These are phyloP conservation scores for Entophlyctis luteolus DNA, from an alignment of 192 early-diverging fungal species.

Conservation along the genomic window DNA sequence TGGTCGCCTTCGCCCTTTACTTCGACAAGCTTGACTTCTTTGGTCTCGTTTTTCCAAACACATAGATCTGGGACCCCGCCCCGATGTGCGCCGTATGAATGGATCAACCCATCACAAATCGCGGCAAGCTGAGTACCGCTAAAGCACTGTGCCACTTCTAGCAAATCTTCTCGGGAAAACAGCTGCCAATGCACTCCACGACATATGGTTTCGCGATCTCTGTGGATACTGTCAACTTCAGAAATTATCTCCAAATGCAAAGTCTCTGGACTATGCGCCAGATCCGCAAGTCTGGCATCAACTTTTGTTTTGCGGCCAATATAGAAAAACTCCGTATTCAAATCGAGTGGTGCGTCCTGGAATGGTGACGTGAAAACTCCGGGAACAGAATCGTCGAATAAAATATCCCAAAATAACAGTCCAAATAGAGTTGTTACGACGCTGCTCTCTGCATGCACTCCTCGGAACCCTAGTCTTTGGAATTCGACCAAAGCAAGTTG, in stretches of 20 bases:
- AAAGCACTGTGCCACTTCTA: conserved; percentile 33
- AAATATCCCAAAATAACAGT: conserved; percentile 41
- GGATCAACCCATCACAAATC: conserved; percentile 32
- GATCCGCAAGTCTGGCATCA: conserved; percentile 27
- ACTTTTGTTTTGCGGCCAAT: conserved; percentile 18
- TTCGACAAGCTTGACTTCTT: conserved; percentile 41
- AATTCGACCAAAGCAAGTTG: conserved; percentile 30
- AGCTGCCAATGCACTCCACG: conserved; percentile 38
- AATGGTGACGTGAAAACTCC: conserved; percentile 44
- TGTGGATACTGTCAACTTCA: conserved; percentile 2
- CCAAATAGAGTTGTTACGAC: conserved; percentile 48
- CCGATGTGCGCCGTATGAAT: conserved; percentile 38
- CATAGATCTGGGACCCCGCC: conserved; percentile 52
- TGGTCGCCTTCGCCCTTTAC: conserved; percentile 49
- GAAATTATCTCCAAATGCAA: conserved; percentile 13
- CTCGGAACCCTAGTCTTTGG: conserved; percentile 26
- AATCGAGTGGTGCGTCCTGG: conserved; percentile 44
- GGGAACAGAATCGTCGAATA: conserved; percentile 36
- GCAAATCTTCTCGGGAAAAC: conserved; percentile 27
- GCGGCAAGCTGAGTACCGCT: conserved; percentile 25
- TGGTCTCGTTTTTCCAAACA: conserved; percentile 32
- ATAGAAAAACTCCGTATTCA: conserved; percentile 47
- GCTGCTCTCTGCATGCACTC: conserved; percentile 43
- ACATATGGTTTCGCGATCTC: not conserved
- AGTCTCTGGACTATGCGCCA: not conserved